Conservation (phyloP, 2,329 filamentous ascomycete species). For the Cercospora sojina region DNA sequence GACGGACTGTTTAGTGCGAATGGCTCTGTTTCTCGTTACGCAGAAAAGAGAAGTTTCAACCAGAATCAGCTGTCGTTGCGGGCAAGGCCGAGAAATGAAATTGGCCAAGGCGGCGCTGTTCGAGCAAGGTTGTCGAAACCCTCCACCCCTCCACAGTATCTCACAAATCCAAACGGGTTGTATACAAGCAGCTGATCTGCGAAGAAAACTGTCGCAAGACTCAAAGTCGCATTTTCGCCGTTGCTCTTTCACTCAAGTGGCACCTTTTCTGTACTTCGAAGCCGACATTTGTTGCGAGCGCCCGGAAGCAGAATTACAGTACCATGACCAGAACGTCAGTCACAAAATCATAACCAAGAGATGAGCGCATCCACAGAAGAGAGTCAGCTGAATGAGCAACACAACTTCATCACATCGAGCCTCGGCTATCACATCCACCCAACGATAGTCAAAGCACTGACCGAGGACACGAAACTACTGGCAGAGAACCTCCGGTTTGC, state of each 20-base stretch:
- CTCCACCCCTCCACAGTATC: background rate
- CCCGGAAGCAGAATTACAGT: background rate
- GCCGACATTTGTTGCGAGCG: background rate
- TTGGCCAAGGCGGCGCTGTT: background rate
- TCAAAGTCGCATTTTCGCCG: background rate
- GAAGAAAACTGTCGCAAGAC: background rate
- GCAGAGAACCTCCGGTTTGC: conserved; percentile 8
- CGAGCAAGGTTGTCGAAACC: background rate
- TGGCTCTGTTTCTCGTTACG: background rate
- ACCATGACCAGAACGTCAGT: background rate
- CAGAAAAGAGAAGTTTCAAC: too few species aligned
- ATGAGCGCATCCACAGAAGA: conserved; percentile 6
- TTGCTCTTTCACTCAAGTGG: background rate
- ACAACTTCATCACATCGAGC: conserved; percentile 20
- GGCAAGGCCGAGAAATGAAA: background rate
- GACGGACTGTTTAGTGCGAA: background rate
- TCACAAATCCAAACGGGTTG: background rate
- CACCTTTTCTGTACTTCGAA: background rate
- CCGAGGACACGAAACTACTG: background rate
- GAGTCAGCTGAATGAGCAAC: conserved; percentile 17
- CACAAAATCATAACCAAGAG: background rate
- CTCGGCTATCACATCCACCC: conserved; percentile 24
- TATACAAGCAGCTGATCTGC: background rate
- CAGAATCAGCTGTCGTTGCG: background rate
- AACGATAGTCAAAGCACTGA: conserved; percentile 13